Percentiles rank a stretch among this genome's conserved stretches.
Conservation (phyloP, 225 moss, liverwort and hornwort species). For the Polytrichum commune region DNA sequence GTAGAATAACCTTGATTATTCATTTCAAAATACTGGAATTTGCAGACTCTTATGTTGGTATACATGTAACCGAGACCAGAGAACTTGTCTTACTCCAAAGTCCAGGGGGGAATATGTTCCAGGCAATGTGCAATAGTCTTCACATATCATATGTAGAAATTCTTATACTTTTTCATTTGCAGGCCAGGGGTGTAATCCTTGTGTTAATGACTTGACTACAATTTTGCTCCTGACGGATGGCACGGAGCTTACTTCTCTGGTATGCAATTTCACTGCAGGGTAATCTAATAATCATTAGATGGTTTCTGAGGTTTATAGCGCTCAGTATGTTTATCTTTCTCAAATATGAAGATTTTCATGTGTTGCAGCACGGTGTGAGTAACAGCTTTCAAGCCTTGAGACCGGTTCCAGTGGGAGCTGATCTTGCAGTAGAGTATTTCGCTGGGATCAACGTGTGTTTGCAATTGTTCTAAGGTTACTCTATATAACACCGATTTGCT, state of each 20-base stretch:
- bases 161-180: constrained; percentile 9
- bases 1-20: too few relatives aligned
- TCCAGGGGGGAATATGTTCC: too few relatives aligned
- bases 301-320: too few relatives aligned
- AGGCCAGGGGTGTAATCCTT: constrained; percentile 99
- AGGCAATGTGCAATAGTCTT: too few relatives aligned
- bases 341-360: background rate
- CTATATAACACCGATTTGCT: too few relatives aligned
- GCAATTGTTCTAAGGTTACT: constrained; percentile 88
- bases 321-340: too few relatives aligned
- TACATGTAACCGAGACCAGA: too few relatives aligned
- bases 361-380: constrained; percentile 79
- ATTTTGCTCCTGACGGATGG: constrained; percentile 98
- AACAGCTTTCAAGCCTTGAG: constrained; percentile 67
- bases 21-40: too few relatives aligned
- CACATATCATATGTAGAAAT: too few relatives aligned
- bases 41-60: too few relatives aligned
- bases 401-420: constrained; percentile 67
- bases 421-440: constrained; percentile 70
- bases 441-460: constrained; percentile 98
- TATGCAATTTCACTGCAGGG: constrained; percentile 20
- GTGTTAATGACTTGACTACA: constrained; percentile 82
- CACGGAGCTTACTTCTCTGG: constrained; percentile 98
- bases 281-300: too few relatives aligned
- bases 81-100: too few relatives aligned